Conservation (phyloP, 2,329 filamentous ascomycete genomes). For the Amphichorda felina region DNA sequence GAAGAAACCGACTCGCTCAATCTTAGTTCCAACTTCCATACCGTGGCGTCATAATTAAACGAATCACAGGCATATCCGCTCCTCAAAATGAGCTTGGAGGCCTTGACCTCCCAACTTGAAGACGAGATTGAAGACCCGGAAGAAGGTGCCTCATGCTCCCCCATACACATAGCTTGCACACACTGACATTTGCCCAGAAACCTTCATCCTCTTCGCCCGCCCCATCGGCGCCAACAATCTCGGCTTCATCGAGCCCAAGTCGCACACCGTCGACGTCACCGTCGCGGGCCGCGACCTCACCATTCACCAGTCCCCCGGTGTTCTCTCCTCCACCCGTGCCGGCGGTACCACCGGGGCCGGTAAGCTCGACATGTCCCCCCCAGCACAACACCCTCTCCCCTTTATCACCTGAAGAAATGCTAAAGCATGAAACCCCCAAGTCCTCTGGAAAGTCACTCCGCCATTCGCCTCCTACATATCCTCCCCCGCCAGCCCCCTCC, state of each 20-base stretch:
- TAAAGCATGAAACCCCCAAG: slow-evolving; percentile 23
- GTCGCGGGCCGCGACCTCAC: slow-evolving; percentile 60
- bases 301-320: slow-evolving; percentile 71
- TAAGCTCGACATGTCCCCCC: slow-evolving; percentile 12
- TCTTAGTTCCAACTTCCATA: no score
- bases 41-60: no score
- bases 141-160: slow-evolving; percentile 23
- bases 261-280: slow-evolving; percentile 51
- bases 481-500: slow-evolving; percentile 49
- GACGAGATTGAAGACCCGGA: slow-evolving; percentile 35
- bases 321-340: slow-evolving; percentile 65
- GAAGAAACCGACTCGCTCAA: no score
- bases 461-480: slow-evolving; percentile 72
- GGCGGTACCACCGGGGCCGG: slow-evolving; percentile 45
- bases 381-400: slow-evolving; percentile 3
- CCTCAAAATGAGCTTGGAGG: slow-evolving; percentile 6
- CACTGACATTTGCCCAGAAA: slow-evolving; percentile 61
- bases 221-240: slow-evolving; percentile 63
- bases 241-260: slow-evolving; percentile 70
- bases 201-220: slow-evolving; percentile 76
- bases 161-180: no score
- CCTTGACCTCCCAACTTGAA: slow-evolving; percentile 21
- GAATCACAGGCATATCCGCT: no score
- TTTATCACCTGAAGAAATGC: slow-evolving; percentile 1
- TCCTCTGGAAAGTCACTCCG: slow-evolving; percentile 87